Evolutionary conservation across 116 monocot species (phyloP).

Genomic region (Zostera marina): DNA sequence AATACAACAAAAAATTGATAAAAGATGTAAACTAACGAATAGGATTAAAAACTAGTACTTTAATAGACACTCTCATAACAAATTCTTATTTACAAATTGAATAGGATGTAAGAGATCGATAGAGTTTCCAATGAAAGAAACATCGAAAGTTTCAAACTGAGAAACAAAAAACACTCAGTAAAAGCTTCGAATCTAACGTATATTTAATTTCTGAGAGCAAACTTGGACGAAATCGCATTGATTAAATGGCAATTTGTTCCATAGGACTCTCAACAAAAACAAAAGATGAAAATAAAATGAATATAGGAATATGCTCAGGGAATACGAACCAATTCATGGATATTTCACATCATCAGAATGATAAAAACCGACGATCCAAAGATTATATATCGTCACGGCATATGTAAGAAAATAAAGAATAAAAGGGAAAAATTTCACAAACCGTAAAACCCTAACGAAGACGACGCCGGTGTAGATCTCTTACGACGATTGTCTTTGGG

Average conservation of each 20-base stretch:
- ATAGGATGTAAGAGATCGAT: too few species aligned
- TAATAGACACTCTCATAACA: too few species aligned
- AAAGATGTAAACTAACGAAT: too few species aligned
- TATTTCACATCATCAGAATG: not conserved
- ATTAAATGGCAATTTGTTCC: not conserved
- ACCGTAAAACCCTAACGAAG: too few species aligned
- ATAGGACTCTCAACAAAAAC: slow-evolving; percentile 1
- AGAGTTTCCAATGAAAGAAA: not conserved
- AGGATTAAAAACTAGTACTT: too few species aligned
- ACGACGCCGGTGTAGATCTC: too few species aligned
- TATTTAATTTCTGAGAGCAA: not conserved
- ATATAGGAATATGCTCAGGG: not conserved
- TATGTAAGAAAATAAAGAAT: too few species aligned
- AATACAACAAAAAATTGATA: too few species aligned
- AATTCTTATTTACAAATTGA: too few species aligned
- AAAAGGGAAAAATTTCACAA: not conserved
- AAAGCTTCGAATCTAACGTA: not conserved
- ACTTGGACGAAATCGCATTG: slow-evolving; percentile 3
- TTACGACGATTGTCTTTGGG: too few species aligned
- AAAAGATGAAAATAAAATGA: not conserved
- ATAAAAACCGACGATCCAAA: not conserved
- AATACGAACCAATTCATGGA: slow-evolving; percentile 3
- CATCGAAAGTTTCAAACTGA: not conserved
- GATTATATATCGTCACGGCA: slow-evolving; percentile 1
- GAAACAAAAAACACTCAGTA: not conserved